Evolutionary conservation across 805 yeast species (phyloP).

Genomic region (Schizosaccharomyces pombe): DNA sequence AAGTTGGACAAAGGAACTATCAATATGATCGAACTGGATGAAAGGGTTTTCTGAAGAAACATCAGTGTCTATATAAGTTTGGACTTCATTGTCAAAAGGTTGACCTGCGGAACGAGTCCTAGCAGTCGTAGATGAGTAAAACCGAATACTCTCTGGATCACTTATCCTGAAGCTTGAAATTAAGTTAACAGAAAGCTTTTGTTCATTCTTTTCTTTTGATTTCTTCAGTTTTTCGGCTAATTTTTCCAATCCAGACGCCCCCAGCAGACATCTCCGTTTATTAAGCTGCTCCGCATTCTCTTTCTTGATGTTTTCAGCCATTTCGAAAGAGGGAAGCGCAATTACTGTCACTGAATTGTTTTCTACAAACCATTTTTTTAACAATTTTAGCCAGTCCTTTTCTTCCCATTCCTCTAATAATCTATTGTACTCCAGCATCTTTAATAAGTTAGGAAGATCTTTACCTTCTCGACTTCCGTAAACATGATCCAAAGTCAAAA

Average conservation of each 20-base stretch:
- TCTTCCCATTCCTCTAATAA: conserved; percentile 34
- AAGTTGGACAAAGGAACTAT: conserved; percentile 56
- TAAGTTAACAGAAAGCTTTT: conserved; percentile 50
- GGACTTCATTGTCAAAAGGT: conserved; percentile 10
- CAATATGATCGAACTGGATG: conserved; percentile 61
- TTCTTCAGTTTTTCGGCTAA: conserved; percentile 28
- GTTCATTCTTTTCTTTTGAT: conserved; percentile 48
- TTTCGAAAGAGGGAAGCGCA: conserved; percentile 42
- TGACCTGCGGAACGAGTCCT: conserved; percentile 26
- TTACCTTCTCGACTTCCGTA: conserved; percentile 48
- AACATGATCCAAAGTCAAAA: conserved; percentile 27
- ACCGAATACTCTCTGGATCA: conserved; percentile 48
- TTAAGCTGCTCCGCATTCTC: conserved; percentile 27
- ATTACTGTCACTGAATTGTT: conserved; percentile 42
- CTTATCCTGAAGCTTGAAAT: conserved; percentile 42
- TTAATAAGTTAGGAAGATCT: conserved; percentile 31
- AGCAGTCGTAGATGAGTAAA: conserved; percentile 45
- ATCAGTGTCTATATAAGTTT: conserved; percentile 10
- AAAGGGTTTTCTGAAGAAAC: conserved; percentile 25
- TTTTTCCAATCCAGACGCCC: conserved; percentile 33
- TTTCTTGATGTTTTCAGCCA: conserved; percentile 30
- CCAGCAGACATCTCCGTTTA: conserved; percentile 29
- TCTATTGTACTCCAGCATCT: conserved; percentile 37
- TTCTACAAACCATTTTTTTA: conserved; percentile 30
- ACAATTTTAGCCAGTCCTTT: conserved; percentile 41